Percentiles rank a stretch among this genome's conserved stretches.
phyloP scores from a whole-genome alignment of 75 land plant species.

The Selaginella moellendorffii region DNA sequence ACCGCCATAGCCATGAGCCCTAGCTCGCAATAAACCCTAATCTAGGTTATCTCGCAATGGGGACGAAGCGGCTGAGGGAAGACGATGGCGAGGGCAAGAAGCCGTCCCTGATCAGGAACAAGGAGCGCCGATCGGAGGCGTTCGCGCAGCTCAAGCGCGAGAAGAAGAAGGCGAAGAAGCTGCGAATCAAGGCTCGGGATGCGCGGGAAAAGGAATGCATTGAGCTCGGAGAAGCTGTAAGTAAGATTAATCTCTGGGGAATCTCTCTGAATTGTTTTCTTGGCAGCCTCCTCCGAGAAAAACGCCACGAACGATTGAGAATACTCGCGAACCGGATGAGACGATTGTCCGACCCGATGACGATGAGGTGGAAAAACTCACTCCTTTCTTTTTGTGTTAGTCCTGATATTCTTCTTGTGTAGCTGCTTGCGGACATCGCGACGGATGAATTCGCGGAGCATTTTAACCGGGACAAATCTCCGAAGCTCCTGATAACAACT shows the following conservation, averaged over 20 bases:
- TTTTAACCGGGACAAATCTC: conserved; percentile 30
- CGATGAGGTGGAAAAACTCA: conserved; percentile 45
- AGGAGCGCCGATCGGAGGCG: conserved; percentile 50
- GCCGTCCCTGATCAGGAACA: conserved; percentile 67
- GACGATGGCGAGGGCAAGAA: conserved; percentile 5
- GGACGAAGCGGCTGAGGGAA: background rate
- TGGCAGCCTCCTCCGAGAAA: conserved; percentile 50
- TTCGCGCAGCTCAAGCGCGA: conserved; percentile 64
- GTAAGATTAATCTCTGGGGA: background rate
- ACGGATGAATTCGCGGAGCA: conserved; percentile 66
- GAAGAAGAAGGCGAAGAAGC: conserved; percentile 68
- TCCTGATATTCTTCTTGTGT: background rate
- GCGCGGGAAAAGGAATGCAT: conserved; percentile 55
- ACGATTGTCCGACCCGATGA: conserved; percentile 79
- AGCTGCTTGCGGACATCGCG: conserved; percentile 72
- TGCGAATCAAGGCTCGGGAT: conserved; percentile 46
- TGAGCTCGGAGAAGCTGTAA: conserved; percentile 77
- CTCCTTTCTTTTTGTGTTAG: background rate
- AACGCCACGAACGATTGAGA: conserved; percentile 77
- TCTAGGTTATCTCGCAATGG: background rate
- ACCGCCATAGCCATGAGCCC: background rate
- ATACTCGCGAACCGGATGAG: conserved; percentile 80
- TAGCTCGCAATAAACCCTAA: background rate
- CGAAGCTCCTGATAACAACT: conserved; percentile 70
- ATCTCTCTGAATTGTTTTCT: background rate